Evolutionary conservation across 2,329 filamentous ascomycete species (phyloP).

Genomic region (Monilinia fructigena): DNA sequence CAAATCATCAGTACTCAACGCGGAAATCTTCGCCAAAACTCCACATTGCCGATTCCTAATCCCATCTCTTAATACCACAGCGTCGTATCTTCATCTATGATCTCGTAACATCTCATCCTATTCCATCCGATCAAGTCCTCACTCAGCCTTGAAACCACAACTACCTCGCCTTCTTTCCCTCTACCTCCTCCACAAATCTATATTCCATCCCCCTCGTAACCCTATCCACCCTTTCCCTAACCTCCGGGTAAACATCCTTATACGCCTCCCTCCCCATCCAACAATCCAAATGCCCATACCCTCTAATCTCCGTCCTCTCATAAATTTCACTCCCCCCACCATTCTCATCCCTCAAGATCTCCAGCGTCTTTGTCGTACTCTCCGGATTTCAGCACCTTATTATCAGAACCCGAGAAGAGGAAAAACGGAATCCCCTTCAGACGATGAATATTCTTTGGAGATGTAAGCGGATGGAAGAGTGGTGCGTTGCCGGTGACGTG

Average conservation of each 20-base stretch:
- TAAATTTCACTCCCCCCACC: conserved; percentile 50
- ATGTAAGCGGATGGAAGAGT: conserved; percentile 49
- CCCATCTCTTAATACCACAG: background rate
- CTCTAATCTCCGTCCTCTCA: conserved; percentile 52
- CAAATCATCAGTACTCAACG: too few relatives aligned
- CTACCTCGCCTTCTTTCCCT: conserved; percentile 5
- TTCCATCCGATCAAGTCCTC: background rate
- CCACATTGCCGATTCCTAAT: background rate
- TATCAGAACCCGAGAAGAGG: conserved; percentile 56
- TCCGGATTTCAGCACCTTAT: conserved; percentile 55
- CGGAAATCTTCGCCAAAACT: background rate
- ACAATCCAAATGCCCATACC: conserved; percentile 60
- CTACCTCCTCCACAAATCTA: conserved; percentile 30
- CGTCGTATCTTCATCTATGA: background rate
- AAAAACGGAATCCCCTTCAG: conserved; percentile 55
- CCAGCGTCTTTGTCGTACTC: conserved; percentile 54
- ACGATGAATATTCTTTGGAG: conserved; percentile 49
- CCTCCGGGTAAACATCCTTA: conserved; percentile 58
- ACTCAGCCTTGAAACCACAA: background rate
- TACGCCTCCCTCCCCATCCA: conserved; percentile 61
- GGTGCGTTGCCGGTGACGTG: conserved; percentile 54
- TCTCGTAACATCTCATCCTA: background rate
- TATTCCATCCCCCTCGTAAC: conserved; percentile 42
- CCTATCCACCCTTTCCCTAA: conserved; percentile 55
- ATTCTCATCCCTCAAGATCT: conserved; percentile 53